Evolutionary conservation across 108 stramenopile species (phyloP).

Genomic region (Skeletonema marinoi): DNA sequence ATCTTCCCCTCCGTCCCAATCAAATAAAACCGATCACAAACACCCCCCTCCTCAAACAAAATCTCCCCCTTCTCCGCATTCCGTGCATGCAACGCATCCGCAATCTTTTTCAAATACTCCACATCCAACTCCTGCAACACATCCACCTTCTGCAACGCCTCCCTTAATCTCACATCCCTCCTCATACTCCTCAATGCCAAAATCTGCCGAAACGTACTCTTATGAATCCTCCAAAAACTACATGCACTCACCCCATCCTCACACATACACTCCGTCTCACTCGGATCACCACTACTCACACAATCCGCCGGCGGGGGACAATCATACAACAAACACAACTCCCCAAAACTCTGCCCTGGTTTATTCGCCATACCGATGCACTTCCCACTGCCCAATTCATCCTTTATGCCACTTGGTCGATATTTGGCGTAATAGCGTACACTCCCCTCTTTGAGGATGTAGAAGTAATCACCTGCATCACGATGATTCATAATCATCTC

Average conservation of each 20-base stretch:
- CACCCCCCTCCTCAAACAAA: slow-evolving; percentile 70
- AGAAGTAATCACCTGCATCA: slow-evolving; percentile 89
- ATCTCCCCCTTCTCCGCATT: slow-evolving; percentile 50
- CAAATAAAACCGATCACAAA: slow-evolving; percentile 66
- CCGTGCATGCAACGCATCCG: slow-evolving; percentile 42
- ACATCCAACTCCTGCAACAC: slow-evolving; percentile 59
- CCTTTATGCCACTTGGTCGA: slow-evolving; percentile 35
- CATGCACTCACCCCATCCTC: slow-evolving; percentile 28
- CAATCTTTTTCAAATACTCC: slow-evolving; percentile 59
- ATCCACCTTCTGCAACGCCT: slow-evolving; percentile 63
- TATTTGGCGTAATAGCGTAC: slow-evolving; percentile 36
- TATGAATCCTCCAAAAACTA: slow-evolving; percentile 74
- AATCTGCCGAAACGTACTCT: slow-evolving; percentile 76
- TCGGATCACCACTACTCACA: slow-evolving; percentile 49
- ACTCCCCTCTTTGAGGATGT: slow-evolving; percentile 62
- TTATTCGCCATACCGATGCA: slow-evolving; percentile 60
- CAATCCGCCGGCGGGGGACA: slow-evolving; percentile 92
- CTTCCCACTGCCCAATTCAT: slow-evolving; percentile 56
- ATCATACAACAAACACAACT: slow-evolving; percentile 93
- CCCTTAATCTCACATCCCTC: slow-evolving; percentile 74
- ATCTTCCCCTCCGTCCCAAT: slow-evolving; percentile 57
- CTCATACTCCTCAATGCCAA: slow-evolving; percentile 58
- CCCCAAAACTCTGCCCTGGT: slow-evolving; percentile 85
- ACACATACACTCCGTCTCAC: slow-evolving; percentile 3
- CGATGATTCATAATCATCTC: slow-evolving; percentile 84